These are phyloP conservation scores for Knufia petricola DNA, from an alignment of 2,329 filamentous ascomycete genomes.

Conservation along the genomic window DNA sequence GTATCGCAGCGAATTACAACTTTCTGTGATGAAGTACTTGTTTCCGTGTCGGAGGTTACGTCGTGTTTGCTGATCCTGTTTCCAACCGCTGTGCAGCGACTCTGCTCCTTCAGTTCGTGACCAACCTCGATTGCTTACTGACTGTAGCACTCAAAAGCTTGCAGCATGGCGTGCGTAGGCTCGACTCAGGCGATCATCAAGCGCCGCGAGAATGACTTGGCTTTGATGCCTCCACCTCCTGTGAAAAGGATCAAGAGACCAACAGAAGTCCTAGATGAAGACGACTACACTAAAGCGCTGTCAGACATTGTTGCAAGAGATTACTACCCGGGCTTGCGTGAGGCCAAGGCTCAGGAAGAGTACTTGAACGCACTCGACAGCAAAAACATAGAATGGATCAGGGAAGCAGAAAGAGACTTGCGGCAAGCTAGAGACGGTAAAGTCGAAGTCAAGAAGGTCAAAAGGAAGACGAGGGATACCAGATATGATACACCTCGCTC, in stretches of 20 bases:
- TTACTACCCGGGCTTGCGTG: constrained; percentile 86
- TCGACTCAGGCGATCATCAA: constrained; percentile 7
- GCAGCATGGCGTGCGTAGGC: background rate
- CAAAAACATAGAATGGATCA: constrained; percentile 75
- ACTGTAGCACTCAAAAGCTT: background rate
- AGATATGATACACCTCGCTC: constrained; percentile 4
- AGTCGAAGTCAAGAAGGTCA: constrained; percentile 25
- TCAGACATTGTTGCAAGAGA: constrained; percentile 93
- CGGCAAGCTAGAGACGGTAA: constrained; percentile 56
- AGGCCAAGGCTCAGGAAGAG: constrained; percentile 79
- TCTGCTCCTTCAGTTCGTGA: background rate
- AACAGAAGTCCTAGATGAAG: constrained; percentile 79
- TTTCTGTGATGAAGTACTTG: no score
- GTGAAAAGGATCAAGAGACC: constrained; percentile 88
- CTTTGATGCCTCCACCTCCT: constrained; percentile 79
- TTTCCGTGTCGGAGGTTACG: background rate
- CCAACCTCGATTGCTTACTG: background rate
- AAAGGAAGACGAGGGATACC: constrained; percentile 6
- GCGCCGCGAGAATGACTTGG: constrained; percentile 25
- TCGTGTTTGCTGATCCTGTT: background rate
- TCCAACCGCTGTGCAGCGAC: background rate
- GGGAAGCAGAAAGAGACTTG: constrained; percentile 62
- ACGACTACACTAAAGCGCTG: constrained; percentile 79
- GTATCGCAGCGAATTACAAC: no score
- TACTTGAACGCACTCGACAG: constrained; percentile 88